Evolutionary conservation across 75 land plant genomes (phyloP), one percentile per base, ranked within the genome.

Genomic region (Sequoiadendron giganteum): DNA sequence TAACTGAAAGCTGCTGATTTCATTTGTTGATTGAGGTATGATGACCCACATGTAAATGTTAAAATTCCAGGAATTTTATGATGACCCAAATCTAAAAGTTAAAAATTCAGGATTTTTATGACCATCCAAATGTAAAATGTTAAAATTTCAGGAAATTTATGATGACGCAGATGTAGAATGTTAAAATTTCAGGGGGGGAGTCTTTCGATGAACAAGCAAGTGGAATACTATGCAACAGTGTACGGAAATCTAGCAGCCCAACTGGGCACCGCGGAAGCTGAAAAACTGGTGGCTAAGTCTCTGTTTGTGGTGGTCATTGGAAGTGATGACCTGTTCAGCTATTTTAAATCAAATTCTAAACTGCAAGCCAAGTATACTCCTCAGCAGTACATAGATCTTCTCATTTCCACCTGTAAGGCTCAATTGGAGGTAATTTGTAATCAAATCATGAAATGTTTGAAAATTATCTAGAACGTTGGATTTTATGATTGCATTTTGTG

Each of bases 311-410:
- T 94, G 34, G 88, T 87, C 0, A 92, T 95, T 45, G 97, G 97
- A 65, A 91, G 94, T 90, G 95, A 96, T 65, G 97, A 96, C 87
- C 86, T 92, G 1, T 61, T 95, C 18, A 79, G 88, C 65, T 94
- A 92, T 88, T 89, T 85, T 48, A 86, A 72, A 5, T 78, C 87
- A 13, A 70, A 80, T 39, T 87, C 89, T 70, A 80, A 89, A 16
- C 84, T 86, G 1, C 61, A 32, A 9, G 81, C 84, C 25, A 87
- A 88, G 45, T 88, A 75, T 82, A 87, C 89, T 1, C 91, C 93
- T 55, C 90, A 88, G 36, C 88, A 93, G 43, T 90, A 77, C 39
- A 58, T 90, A 38, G 87, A 91, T 79, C 49, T 77, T 18, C 85
- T 96, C 83, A 21, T 91, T 42, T 16, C 86, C 87, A 84, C 87